Evolutionary conservation across 371 early-diverging fungal species (phyloP).

Genomic region (Haplosporangium sp.): DNA sequence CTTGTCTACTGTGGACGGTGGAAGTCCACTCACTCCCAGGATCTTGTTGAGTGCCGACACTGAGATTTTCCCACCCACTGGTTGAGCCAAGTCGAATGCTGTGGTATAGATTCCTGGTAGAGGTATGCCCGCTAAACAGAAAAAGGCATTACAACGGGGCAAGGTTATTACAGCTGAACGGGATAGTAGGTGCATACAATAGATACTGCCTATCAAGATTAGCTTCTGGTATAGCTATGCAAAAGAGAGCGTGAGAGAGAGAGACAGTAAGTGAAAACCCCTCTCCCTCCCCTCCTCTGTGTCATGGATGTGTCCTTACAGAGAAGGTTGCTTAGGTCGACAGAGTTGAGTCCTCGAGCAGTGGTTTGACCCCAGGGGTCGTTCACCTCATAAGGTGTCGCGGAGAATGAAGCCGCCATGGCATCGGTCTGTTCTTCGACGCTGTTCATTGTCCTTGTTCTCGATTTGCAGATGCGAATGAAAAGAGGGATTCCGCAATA

Average conservation of each 20-base stretch:
- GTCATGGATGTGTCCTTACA: conserved; percentile 20
- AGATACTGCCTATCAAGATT: not conserved
- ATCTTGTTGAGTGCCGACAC: conserved; percentile 63
- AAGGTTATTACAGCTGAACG: not conserved
- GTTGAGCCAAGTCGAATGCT: conserved; percentile 65
- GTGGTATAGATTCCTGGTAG: conserved; percentile 68
- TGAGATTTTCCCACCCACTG: conserved; percentile 62
- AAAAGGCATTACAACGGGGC: not conserved
- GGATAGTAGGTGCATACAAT: not conserved
- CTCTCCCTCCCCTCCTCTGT: not conserved
- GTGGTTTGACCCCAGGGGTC: conserved; percentile 52
- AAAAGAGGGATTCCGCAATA: not conserved
- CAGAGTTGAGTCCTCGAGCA: conserved; percentile 27
- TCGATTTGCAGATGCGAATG: too few species aligned
- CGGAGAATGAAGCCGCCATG: conserved; percentile 53
- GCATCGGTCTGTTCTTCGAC: conserved; percentile 29
- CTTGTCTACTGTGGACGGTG: conserved; percentile 64
- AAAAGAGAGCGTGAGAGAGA: not conserved
- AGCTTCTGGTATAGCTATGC: too few species aligned
- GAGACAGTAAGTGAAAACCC: not conserved
- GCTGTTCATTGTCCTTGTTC: conserved; percentile 16
- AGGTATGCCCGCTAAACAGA: conserved; percentile 62
- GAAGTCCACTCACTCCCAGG: conserved; percentile 62
- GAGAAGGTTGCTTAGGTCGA: conserved; percentile 44
- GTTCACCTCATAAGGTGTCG: conserved; percentile 48